These are phyloP conservation scores for Candida insectorum DNA, from an alignment of 805 yeast genomes.

Conservation along the genomic window DNA sequence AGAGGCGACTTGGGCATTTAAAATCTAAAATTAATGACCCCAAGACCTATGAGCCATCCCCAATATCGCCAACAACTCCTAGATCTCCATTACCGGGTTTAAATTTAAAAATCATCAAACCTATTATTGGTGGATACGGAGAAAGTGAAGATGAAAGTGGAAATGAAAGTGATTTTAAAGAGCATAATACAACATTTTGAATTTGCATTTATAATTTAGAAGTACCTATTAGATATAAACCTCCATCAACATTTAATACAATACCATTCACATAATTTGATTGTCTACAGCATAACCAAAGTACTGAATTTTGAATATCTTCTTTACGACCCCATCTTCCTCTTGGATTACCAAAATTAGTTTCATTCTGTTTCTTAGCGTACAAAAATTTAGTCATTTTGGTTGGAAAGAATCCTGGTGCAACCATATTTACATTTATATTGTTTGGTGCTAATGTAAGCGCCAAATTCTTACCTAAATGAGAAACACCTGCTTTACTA, in stretches of 20 bases:
- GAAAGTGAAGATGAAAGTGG: conserved; percentile 7
- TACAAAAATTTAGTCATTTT: conserved; percentile 63
- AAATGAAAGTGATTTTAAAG: conserved; percentile 2
- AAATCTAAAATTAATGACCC: conserved; percentile 5
- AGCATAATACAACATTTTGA: conserved; percentile 1
- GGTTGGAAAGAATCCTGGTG: conserved; percentile 69
- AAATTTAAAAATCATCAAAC: conserved; percentile 59
- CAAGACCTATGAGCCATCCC: conserved; percentile 1
- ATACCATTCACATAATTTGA: conserved; percentile 59
- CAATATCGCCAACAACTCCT: conserved; percentile 6
- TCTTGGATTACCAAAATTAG: conserved; percentile 49
- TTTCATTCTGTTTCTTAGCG: conserved; percentile 36
- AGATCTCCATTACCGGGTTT: conserved; percentile 43
- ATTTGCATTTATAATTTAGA: conserved; percentile 7
- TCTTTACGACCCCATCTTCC: conserved; percentile 52
- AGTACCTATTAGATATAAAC: conserved; percentile 39
- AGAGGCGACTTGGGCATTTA: conserved; percentile 29
- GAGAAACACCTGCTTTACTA: conserved; percentile 65
- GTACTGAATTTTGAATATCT: conserved; percentile 50
- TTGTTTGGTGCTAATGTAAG: conserved; percentile 56
- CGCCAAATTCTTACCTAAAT: conserved; percentile 55
- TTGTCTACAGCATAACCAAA: conserved; percentile 52
- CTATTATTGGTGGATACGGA: conserved; percentile 51
- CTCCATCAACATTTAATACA: conserved; percentile 63
- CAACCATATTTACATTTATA: conserved; percentile 59